Conservation (phyloP, 2,329 filamentous ascomycete species). For the Epichloe baconii region DNA sequence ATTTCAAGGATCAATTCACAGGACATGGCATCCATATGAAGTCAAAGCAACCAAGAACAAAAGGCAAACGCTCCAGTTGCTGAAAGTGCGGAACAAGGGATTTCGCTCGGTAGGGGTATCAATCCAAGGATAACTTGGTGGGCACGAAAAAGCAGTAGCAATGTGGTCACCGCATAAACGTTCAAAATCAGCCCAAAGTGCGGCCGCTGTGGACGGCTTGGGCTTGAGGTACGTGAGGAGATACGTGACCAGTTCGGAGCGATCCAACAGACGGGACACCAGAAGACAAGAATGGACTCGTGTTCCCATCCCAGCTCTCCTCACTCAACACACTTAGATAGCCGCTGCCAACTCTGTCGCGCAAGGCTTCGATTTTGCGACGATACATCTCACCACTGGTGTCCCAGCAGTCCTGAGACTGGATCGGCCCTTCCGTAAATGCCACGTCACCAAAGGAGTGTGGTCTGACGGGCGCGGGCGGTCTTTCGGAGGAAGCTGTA, state of each 20-base stretch:
- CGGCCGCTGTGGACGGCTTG: constrained; percentile 41
- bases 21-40: background rate
- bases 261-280: constrained; percentile 15
- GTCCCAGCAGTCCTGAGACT: constrained; percentile 50
- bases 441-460: background rate
- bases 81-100: background rate
- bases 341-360: constrained; percentile 71
- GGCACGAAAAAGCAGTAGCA: background rate
- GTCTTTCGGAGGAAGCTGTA: background rate
- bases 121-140: constrained; percentile 3
- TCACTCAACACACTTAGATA: constrained; percentile 83
- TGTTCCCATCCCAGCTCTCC: constrained; percentile 47
- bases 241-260: constrained; percentile 18
- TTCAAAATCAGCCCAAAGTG: constrained; percentile 29
- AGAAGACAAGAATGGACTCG: constrained; percentile 12
- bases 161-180: background rate
- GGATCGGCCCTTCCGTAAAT: constrained; percentile 11
- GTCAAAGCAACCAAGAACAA: background rate
- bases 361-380: constrained; percentile 75
- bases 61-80: background rate
- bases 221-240: constrained; percentile 20
- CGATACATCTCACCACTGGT: constrained; percentile 66
- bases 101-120: background rate
- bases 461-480: background rate
- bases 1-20: background rate